phyloP scores from a whole-genome alignment of 805 yeast species.

The Grigorovia humatica region DNA sequence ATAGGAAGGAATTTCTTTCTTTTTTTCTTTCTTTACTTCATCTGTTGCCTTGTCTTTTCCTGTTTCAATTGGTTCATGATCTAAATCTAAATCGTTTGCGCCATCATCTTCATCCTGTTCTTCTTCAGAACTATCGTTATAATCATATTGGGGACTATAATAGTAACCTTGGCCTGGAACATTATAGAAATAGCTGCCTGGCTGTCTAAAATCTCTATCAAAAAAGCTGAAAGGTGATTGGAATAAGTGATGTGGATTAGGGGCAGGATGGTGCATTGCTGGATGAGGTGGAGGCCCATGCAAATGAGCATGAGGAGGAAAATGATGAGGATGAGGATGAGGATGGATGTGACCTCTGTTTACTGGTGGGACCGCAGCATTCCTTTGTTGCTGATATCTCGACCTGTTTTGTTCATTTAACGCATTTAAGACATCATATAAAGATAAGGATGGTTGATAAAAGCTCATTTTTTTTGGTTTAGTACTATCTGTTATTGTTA shows the following conservation, averaged over 20 bases:
- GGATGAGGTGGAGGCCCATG: not conserved
- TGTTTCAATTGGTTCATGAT: not conserved
- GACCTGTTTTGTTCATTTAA: constrained; percentile 14
- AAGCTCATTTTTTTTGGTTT: constrained; percentile 16
- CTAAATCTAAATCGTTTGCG: constrained; percentile 3
- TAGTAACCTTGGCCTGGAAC: constrained; percentile 15
- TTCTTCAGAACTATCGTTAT: constrained; percentile 8
- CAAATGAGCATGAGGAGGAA: constrained; percentile 2
- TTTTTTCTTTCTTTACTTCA: not conserved
- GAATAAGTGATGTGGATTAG: not conserved
- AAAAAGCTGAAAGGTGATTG: not conserved
- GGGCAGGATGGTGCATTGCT: not conserved
- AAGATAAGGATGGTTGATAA: constrained; percentile 24
- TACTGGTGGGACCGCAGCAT: not conserved
- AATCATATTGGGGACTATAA: constrained; percentile 23
- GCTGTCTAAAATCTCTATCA: not conserved
- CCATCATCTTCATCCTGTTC: constrained; percentile 7
- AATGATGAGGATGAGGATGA: constrained; percentile 1
- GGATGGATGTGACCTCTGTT: constrained; percentile 2
- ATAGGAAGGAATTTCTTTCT: constrained; percentile 12
- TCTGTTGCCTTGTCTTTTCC: not conserved
- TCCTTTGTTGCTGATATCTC: constrained; percentile 7
- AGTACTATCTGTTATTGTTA: not conserved
- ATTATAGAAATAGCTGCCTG: constrained; percentile 8
- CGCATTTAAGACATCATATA: constrained; percentile 24